Evolutionary conservation across 2,329 filamentous ascomycete species (phyloP), one percentile per base, ranked within the genome.

Genomic region (Ascochyta fabae): DNA sequence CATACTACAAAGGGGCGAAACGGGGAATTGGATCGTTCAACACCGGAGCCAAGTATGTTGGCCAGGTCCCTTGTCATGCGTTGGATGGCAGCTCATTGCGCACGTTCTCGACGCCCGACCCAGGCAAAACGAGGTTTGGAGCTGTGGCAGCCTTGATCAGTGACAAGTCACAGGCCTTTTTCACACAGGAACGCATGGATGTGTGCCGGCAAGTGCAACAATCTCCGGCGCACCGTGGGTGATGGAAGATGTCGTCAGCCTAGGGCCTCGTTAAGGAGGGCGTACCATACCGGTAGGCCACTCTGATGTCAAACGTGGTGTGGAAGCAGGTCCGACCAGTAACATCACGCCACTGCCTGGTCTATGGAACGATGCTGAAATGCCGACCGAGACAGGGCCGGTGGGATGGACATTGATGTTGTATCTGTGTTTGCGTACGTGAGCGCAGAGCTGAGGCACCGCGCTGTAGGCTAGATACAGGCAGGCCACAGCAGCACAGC

Each of bases 1-100:
- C n/a, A n/a, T 10, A 36, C 19, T 26, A 7, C 24, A 26, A 26
- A 26, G 6, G 24, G 24, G 24, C 24, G 5, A 8, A 6, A 26
- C 8, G 24, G 8, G 24, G 8, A 8, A 38, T 43, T 50, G 39
- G 34, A 9, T 43, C 23, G 19, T 16, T 29, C 40, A 44, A 31
- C 41, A 27, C 19, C 13, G 40, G 40, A 51, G 55, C 46, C 51
- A 53, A 54, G 23, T n/a, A 36, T 24, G 10, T 6, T 44, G 62
- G 43, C 60, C 41, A 56, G 59, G 44, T 54, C 58, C 58, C 29
- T 48, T 34, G 40, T 31, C 33, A 16, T 33, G 31, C 31, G 41
- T n/a, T 29, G 12, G 31, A 23, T 13, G 16, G 19, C 39, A 50
- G 35, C 23, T 39, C 33, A 44, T 38, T 33, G 40, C 13, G 12